phyloP scores from a whole-genome alignment of 106 monocot species.

The Platanthera guangdongensis region DNA sequence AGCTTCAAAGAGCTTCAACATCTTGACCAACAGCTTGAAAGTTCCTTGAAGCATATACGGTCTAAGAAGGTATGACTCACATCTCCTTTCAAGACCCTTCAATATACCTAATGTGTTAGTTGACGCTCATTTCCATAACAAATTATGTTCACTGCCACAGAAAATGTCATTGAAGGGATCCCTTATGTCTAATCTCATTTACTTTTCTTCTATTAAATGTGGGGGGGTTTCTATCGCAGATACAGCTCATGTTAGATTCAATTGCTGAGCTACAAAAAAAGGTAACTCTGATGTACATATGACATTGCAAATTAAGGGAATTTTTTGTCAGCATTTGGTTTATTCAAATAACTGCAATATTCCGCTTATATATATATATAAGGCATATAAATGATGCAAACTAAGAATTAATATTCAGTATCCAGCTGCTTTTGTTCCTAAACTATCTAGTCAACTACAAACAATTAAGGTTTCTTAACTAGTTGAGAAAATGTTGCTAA shows the following conservation, averaged over 20 bases:
- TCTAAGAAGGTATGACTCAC: conserved; percentile 40
- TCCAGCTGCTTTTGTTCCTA: not conserved
- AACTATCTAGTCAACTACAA: not conserved
- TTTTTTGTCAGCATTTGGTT: not conserved
- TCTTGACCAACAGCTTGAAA: conserved; percentile 54
- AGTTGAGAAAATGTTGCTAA: not conserved
- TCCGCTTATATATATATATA: not conserved
- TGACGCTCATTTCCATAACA: not conserved
- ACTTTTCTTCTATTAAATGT: not conserved
- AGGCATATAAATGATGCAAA: not conserved
- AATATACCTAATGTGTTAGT: not conserved
- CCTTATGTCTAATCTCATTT: not conserved
- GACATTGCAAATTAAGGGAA: not conserved
- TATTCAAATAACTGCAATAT: not conserved
- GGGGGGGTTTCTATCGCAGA: not conserved
- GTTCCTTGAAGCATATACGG: conserved; percentile 44
- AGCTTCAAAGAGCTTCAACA: conserved; percentile 47
- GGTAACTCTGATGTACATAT: not conserved
- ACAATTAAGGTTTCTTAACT: not conserved
- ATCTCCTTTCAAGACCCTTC: not conserved
- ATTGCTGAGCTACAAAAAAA: conserved; percentile 9
- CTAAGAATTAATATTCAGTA: not conserved
- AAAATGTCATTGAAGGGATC: too few relatives aligned
- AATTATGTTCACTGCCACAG: not conserved
- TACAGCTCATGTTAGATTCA: conserved; percentile 6